Percentiles rank a stretch among this genome's conserved stretches.
Evolutionary conservation across 192 early-diverging fungal genomes (phyloP).

Genomic region (Coemansia sp.): DNA sequence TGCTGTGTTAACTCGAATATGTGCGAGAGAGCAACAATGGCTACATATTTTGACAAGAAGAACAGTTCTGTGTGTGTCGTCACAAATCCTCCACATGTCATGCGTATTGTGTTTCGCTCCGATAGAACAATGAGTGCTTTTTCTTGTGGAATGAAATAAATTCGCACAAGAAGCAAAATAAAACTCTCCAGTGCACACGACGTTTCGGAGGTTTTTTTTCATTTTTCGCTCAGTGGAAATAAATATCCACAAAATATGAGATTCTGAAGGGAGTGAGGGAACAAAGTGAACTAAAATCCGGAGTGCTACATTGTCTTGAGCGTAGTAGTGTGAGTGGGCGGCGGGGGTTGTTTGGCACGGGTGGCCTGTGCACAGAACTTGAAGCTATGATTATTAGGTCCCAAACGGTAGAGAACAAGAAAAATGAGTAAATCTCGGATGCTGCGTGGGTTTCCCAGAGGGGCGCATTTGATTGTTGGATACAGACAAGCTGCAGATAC

Average conservation of each 20-base stretch:
- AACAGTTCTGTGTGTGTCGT: background rate
- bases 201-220: background rate
- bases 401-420: background rate
- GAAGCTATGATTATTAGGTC: background rate
- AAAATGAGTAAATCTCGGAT: background rate
- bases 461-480: background rate
- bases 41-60: background rate
- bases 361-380: constrained; percentile 2
- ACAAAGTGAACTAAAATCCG: background rate
- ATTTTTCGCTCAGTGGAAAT: background rate
- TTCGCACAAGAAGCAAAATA: background rate
- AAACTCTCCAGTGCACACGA: too few relatives aligned
- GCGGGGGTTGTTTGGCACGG: background rate
- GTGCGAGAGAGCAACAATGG: background rate
- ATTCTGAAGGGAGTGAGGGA: background rate
- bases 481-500: background rate
- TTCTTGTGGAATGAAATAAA: background rate
- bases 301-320: background rate
- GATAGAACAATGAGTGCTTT: background rate
- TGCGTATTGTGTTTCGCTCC: too few relatives aligned
- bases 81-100: background rate
- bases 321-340: background rate
- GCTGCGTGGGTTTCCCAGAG: background rate
- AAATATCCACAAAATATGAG: background rate
- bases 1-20: too few relatives aligned